Evolutionary conservation across 495 filamentous ascomycete species (phyloP), one percentile per base, ranked within the genome.

Genomic region (Neohortaea acidophila): DNA sequence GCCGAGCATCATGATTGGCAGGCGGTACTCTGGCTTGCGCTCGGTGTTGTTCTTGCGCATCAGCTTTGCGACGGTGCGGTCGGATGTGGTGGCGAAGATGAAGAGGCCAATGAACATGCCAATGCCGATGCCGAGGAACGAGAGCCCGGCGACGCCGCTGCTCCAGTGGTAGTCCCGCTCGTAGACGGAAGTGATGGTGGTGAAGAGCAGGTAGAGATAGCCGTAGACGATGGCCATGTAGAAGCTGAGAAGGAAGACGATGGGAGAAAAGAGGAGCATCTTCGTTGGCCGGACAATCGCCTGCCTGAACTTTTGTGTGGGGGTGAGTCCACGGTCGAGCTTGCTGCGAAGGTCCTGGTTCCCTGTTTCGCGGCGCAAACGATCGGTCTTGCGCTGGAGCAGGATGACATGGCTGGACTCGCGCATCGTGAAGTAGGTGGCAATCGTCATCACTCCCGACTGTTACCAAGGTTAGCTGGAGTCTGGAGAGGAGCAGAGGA

Each of bases 161-260:
- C 36, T 27, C 35, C 45, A 58, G 39, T 55, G 52, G 53, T 83
- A 81, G 1, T 67, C 55, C 17, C 57, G 44, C 2, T 61, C 52
- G 51, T 72, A 84, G 21, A 82, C 68, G 14, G 55, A 47, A 1
- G 75, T 69, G 55, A 81, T 73, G n/a, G 77, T 79, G 17, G 75
- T 77, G 61, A 83, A 79, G 37, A 89, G 67, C 44, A 92, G 72
- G 57, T 89, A 92, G 10, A 87, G 57, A 19, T 81, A 75, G 9
- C 80, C 76, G 51, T 84, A 86, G 8, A 75, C 61, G 41, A 84
- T 71, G 27, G 79, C 73, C 60, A 85, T 72, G 55, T 86, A 87
- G 3, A 82, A 44, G 11, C 72, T 76, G 13, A 79, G 66, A 21
- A 77, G 53, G 45, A 75, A 64, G 26, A 75, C 70, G 42, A 84